Conservation (phyloP, 2,329 filamentous ascomycete genomes). For the Monosporascus cannonballus region DNA sequence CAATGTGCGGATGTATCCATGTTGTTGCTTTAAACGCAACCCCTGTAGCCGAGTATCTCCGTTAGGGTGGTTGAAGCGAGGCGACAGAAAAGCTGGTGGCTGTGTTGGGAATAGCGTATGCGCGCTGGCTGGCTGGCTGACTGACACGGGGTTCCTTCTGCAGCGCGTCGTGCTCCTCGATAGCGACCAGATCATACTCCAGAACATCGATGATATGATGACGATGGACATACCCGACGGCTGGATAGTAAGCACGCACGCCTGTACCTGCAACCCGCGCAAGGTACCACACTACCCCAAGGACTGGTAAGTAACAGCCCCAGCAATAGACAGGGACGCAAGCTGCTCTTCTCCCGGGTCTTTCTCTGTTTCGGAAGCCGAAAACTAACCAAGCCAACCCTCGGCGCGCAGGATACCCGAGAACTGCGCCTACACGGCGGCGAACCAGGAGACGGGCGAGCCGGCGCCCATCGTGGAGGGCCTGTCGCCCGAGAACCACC, state of each 20-base stretch:
- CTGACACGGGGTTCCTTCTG: neutral
- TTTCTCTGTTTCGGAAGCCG: no score
- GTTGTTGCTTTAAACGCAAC: neutral
- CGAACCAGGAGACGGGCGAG: conserved; percentile 22
- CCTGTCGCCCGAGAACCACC: conserved; percentile 23
- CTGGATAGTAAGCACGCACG: conserved; percentile 27
- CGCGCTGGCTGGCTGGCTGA: neutral
- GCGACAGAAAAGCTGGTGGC: neutral
- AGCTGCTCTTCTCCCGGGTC: no score
- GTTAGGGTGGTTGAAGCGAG: no score
- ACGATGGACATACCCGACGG: conserved; percentile 22
- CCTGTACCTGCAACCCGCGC: conserved; percentile 26
- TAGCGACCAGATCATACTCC: conserved; percentile 25
- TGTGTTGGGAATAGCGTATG: neutral
- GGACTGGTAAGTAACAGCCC: conserved; percentile 17
- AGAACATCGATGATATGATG: conserved; percentile 29
- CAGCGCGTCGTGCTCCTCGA: conserved; percentile 27
- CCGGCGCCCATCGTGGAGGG: conserved; percentile 19
- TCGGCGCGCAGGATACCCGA: conserved; percentile 16
- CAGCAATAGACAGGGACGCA: no score
- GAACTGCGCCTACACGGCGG: conserved; percentile 26
- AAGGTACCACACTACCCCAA: conserved; percentile 27
- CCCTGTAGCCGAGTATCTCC: neutral
- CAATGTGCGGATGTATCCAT: neutral
- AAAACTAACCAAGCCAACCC: no score